Evolutionary conservation across 202 grass and related monocot genomes (phyloP).

Genomic region (Schoenoplectus tabernaemontani): DNA sequence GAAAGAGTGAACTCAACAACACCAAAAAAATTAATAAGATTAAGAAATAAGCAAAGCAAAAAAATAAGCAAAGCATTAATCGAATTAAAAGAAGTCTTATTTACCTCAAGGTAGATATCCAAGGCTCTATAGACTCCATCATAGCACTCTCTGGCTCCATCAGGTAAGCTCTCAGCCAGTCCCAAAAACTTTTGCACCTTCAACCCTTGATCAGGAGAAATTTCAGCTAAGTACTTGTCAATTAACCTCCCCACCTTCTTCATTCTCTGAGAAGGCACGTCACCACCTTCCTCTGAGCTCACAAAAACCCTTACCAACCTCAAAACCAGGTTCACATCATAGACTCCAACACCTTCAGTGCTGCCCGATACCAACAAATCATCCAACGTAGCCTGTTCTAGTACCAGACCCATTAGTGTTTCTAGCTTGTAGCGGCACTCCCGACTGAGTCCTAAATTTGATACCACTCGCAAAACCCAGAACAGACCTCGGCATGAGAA

Average conservation of each 20-base stretch:
- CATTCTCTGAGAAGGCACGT: conserved; percentile 40
- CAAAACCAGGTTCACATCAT: conserved; percentile 83
- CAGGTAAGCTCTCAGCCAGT: conserved; percentile 70
- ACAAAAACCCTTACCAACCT: conserved; percentile 71
- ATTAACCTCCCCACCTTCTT: conserved; percentile 72
- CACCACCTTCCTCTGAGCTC: conserved; percentile 33
- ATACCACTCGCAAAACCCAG: conserved; percentile 54
- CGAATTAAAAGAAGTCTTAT: background rate
- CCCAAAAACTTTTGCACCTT: conserved; percentile 69
- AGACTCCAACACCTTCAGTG: conserved; percentile 40
- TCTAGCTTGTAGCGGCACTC: conserved; percentile 67
- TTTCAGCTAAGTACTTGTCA: conserved; percentile 86
- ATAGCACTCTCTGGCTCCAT: conserved; percentile 75
- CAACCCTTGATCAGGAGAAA: conserved; percentile 74
- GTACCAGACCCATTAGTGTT: conserved; percentile 51
- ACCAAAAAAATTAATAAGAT: background rate
- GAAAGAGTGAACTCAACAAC: background rate
- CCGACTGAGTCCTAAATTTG: conserved; percentile 45
- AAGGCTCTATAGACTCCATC: conserved; percentile 86
- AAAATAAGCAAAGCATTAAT: background rate
- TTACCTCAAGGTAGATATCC: conserved; percentile 95
- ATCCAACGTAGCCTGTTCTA: conserved; percentile 85
- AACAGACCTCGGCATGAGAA: conserved; percentile 89
- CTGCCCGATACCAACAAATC: conserved; percentile 61
- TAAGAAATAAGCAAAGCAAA: too few relatives aligned